These are phyloP conservation scores for Rhytidhysteron rufulum DNA, from an alignment of 2,329 filamentous ascomycete species.

Conservation along the genomic window DNA sequence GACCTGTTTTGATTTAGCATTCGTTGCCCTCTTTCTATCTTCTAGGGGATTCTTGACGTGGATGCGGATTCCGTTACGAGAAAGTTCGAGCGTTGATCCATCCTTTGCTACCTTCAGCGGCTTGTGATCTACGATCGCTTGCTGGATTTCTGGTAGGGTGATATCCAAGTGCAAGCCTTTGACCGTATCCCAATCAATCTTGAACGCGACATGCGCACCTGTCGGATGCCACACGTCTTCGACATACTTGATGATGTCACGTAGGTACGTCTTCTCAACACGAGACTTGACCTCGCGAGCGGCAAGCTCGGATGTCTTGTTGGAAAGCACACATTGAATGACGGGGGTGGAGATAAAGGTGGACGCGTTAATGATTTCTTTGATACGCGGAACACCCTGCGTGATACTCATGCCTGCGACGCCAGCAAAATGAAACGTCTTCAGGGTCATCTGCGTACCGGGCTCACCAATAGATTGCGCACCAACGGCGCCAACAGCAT, in stretches of 20 bases:
- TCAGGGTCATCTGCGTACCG: conserved; percentile 97
- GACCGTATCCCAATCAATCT: conserved; percentile 76
- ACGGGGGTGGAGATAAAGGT: conserved; percentile 91
- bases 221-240: conserved; percentile 85
- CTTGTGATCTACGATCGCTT: conserved; percentile 74
- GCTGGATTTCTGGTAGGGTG: conserved; percentile 65
- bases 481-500: conserved; percentile 92
- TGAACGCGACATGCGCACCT: conserved; percentile 72
- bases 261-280: conserved; percentile 90
- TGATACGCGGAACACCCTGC: conserved; percentile 98
- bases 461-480: conserved; percentile 98
- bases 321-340: conserved; percentile 80
- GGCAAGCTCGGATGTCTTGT: conserved; percentile 68
- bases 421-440: conserved; percentile 99
- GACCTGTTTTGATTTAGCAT: conserved; percentile 39
- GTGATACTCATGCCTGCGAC: conserved; percentile 99
- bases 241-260: conserved; percentile 74
- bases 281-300: conserved; percentile 89
- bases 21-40: conserved; percentile 22
- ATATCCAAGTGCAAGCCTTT: conserved; percentile 79
- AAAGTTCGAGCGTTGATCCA: conserved; percentile 53
- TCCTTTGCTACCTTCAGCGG: conserved; percentile 71
- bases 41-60: conserved; percentile 53
- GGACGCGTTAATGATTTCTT: conserved; percentile 99
- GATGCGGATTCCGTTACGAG: conserved; percentile 61